These are phyloP conservation scores for Acrocalymma vagum DNA, from an alignment of 2,329 filamentous ascomycete genomes.

Conservation along the genomic window DNA sequence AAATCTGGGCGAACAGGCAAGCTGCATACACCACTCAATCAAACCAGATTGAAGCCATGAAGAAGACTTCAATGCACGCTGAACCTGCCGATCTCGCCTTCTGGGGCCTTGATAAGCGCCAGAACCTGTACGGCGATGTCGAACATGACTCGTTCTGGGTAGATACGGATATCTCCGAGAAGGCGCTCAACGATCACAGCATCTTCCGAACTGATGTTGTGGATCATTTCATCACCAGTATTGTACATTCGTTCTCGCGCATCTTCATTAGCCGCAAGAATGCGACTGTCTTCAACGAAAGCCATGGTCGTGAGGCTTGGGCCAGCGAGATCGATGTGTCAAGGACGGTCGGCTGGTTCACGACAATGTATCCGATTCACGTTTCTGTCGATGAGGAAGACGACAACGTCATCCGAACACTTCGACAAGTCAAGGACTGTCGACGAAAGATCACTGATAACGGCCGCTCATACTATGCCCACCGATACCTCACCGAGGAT, in stretches of 20 bases:
- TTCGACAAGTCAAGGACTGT: conserved; percentile 64
- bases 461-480: conserved; percentile 60
- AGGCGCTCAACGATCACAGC: conserved; percentile 40
- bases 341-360: conserved; percentile 69
- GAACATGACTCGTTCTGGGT: conserved; percentile 38
- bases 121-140: conserved; percentile 39
- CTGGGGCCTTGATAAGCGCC: conserved; percentile 39
- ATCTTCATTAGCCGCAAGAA: conserved; percentile 62
- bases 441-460: conserved; percentile 56
- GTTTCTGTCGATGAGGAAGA: conserved; percentile 53
- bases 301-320: conserved; percentile 49
- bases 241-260: conserved; percentile 64
- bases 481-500: conserved; percentile 39
- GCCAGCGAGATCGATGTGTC: conserved; percentile 59
- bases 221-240: conserved; percentile 63
- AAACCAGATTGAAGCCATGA: conserved; percentile 12
- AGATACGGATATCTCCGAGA: conserved; percentile 24
- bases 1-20: conserved; percentile 39
- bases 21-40: conserved; percentile 21
- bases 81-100: conserved; percentile 32
- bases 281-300: conserved; percentile 59
- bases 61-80: conserved; percentile 17
- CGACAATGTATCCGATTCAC: conserved; percentile 62
- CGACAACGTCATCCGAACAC: conserved; percentile 60
- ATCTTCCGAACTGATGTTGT: conserved; percentile 62